Evolutionary conservation across 2,329 filamentous ascomycete genomes (phyloP), one percentile per base, ranked within the genome.

Genomic region (Anisogramma anomala): DNA sequence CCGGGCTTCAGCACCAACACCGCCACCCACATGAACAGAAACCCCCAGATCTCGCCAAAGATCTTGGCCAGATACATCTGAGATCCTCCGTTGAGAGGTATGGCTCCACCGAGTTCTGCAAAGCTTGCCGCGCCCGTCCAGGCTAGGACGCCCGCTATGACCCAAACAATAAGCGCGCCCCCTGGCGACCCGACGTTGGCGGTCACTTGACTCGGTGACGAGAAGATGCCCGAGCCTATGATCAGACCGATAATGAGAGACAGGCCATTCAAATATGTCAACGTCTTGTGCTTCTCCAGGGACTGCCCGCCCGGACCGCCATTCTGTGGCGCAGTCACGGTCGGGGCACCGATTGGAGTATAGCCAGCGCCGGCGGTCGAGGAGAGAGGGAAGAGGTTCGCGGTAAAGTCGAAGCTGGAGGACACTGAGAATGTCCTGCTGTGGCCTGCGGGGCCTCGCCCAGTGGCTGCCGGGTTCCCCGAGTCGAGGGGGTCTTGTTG

Each of bases 101-200:
- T 96, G 0, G 91, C 88, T 30, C 91, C 89, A 45, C 91, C 91
- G 4, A 98, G 71, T 65, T 98, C 91, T 3, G 91, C 91, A 62
- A 94, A 98, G 52, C 86, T 94, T 18, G 88, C 82, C 0, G 86
- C 89, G 8, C 91, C 89, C 0, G 91, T 98, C 89, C 91, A 98
- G 2, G 89, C 89, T 47, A 98, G 67, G 15, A 95, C 57, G n/a
- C 89, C 89, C 3, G 89, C 88, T 31, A 96, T 77, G 1, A 78
- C 70, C 89, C 89, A 98, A 4, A 95, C 79, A n/a, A 95, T 72
- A 37, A 98, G 66, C 2, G 88, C 80, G 13, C 88, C 89, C 36
- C 88, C 91, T 0, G 88, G 85, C 20, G 88, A 95, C 8, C 89
- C 91, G 26, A 85, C 86, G 58, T 93, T 93, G 41, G 75, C 74